Evolutionary conservation across 2,329 filamentous ascomycete species (phyloP).

Genomic region (Sordariomycetes sp.): DNA sequence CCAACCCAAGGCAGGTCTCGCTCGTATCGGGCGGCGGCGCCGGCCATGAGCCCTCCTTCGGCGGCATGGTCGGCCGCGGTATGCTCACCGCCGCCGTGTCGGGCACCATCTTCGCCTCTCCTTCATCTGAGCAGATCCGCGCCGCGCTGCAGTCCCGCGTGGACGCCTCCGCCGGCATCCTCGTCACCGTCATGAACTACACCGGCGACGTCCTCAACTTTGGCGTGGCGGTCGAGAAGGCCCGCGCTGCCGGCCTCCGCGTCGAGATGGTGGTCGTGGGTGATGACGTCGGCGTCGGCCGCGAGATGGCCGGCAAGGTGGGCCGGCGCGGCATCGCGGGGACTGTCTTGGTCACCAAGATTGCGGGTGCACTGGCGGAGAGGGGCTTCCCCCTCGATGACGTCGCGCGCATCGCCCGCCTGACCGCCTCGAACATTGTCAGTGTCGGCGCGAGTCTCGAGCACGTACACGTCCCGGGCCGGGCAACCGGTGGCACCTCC

Average conservation of each 20-base stretch:
- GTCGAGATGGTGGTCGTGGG: slow-evolving; percentile 87
- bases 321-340: slow-evolving; percentile 83
- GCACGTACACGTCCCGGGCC: slow-evolving; percentile 87
- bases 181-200: slow-evolving; percentile 95
- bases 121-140: slow-evolving; percentile 70
- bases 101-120: slow-evolving; percentile 77
- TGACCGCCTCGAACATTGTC: slow-evolving; percentile 63
- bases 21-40: slow-evolving; percentile 81
- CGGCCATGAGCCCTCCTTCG: slow-evolving; percentile 83
- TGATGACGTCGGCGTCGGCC: slow-evolving; percentile 83
- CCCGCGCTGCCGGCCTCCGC: slow-evolving; percentile 60
- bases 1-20: slow-evolving; percentile 51
- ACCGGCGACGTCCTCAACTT: slow-evolving; percentile 86
- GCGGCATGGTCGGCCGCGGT: slow-evolving; percentile 71
- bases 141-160: slow-evolving; percentile 62
- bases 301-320: slow-evolving; percentile 75
- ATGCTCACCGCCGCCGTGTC: slow-evolving; percentile 72
- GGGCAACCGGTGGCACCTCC: slow-evolving; percentile 30
- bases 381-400: slow-evolving; percentile 54
- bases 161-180: slow-evolving; percentile 56
- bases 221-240: slow-evolving; percentile 87
- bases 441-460: slow-evolving; percentile 76
- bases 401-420: slow-evolving; percentile 57
- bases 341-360: slow-evolving; percentile 84
- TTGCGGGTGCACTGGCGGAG: slow-evolving; percentile 71